Evolutionary conservation across 2,329 filamentous ascomycete genomes (phyloP), one percentile per base, ranked within the genome.

Genomic region (Pestalotiopsis sp.): DNA sequence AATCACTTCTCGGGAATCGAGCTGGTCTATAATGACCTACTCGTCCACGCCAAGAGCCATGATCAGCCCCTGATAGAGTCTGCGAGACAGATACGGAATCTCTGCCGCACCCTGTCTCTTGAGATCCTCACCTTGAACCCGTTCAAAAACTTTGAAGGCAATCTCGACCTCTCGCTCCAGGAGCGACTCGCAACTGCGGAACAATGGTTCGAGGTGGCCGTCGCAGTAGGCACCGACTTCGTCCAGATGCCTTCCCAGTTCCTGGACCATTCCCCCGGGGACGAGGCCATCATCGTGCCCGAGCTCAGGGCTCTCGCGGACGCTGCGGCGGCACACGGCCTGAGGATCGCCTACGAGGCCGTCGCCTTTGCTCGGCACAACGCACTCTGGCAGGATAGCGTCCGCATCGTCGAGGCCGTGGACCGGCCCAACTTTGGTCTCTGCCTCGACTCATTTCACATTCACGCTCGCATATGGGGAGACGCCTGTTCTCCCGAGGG

Each of bases 121-220:
- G 72, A 72, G 38, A 79, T 82, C 61, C 74, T 82, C 3, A 71
- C 76, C 0, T 61, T 80, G 14, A 78, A 75, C 4, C 74, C 79
- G 1, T 80, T 81, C 25, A 76, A 80, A 67, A 80, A 80, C 68
- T 81, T 77, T 66, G 79, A 81, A 69, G 80, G 79, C 39, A 67
- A 75, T 27, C 49, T 58, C 17, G 67, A 64, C 27, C 70, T 74
- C 0, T 73, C 76, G 0, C 69, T 81, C 2, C 6, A 67, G 1
- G 71, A 75, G 1, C 71, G 80, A 65, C 72, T 81, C 2, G 25
- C 71, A 2, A 69, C 65, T 2, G 79, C 78, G 3, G 39, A 57
- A 4, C 72, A 76, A n/a, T 81, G 79, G 80, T 70, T 80, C 13
- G 71, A 75, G n/a, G 41, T 73, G 11, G 71, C 72, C n/a, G 69